phyloP scores from a whole-genome alignment of 768 basidiomycete species.

The Daedalea quercina region DNA sequence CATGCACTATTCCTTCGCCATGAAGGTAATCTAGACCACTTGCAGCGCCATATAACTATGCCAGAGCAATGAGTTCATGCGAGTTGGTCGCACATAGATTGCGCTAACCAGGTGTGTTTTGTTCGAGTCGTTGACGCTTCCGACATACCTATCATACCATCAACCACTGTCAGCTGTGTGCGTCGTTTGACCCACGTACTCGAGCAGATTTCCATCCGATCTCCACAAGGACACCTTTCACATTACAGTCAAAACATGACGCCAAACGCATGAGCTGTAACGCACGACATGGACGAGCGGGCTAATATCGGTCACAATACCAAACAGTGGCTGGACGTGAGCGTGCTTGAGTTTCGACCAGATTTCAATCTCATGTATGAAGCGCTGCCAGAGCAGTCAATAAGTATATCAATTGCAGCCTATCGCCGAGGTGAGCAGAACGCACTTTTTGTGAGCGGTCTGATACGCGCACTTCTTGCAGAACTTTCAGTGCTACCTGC shows the following conservation, averaged over 20 bases:
- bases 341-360: conserved; percentile 46
- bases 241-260: background rate
- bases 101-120: conserved; percentile 38
- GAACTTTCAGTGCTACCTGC: too few relatives aligned
- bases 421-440: background rate
- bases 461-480: too few relatives aligned
- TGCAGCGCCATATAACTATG: conserved; percentile 46
- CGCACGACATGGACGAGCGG: conserved; percentile 43
- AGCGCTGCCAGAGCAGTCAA: conserved; percentile 30
- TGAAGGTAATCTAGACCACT: conserved; percentile 55
- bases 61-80: background rate
- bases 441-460: too few relatives aligned
- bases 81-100: background rate
- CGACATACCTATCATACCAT: background rate
- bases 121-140: conserved; percentile 28
- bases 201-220: conserved; percentile 47
- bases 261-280: background rate
- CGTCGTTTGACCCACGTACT: conserved; percentile 30
- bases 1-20: conserved; percentile 44
- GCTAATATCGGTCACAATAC: conserved; percentile 48
- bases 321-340: conserved; percentile 51
- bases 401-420: background rate
- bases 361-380: conserved; percentile 47
- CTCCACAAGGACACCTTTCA: conserved; percentile 58
- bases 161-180: background rate